Base-by-base conservation (phyloP, 805 yeast genomes). In the Candida tibetensis region DNA sequence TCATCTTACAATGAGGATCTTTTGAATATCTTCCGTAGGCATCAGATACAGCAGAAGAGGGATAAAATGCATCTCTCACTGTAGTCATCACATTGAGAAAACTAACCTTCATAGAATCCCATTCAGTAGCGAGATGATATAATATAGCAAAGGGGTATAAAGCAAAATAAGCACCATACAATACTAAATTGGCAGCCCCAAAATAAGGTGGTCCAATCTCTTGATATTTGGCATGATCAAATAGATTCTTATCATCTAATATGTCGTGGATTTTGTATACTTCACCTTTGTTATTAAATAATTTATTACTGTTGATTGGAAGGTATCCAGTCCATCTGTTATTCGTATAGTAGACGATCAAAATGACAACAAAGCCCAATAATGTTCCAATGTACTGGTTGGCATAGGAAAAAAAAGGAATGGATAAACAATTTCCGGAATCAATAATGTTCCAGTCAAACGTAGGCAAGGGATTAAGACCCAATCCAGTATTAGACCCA, bases 131-230 rank as follows among this genome's bases (percentile, higher is more conserved):
- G 32, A 71, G 48, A 17, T 77, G 71, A 51, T 76, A 76, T 0
- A 72, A 53, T 15, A 80, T 69, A 15, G 77, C 68, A 47, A 79
- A 72, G 4, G 85, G 82, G 47, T 77, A 77, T 33, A 74, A 55
- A 27, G 75, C 74, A 54, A 77, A 78, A 50, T 48, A 71, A 0
- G 79, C 73, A 14, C 85, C 84, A 49, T 79, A 80, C 15, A 69
- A 55, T 7, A 81, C 76, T 42, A 80, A 57, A 52, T 76, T 76
- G 1, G 80, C 85, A 4, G 87, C 85, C 19, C 77, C 53, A 51
- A 77, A 79, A 56, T 72, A 81, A 6, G 88, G 87, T 6, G 85
- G 82, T 1, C 85, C 82, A 44, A 78, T 74, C n/a, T 55, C 42
- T 39, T 65, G 62, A 52, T 79, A 80, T 47, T 71, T 72, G 2